A percentile compares a stretch with the other conserved stretches of the same genome.
phyloP scores from a whole-genome alignment of 768 basidiomycete genomes.

The Leccinellum luteum region DNA sequence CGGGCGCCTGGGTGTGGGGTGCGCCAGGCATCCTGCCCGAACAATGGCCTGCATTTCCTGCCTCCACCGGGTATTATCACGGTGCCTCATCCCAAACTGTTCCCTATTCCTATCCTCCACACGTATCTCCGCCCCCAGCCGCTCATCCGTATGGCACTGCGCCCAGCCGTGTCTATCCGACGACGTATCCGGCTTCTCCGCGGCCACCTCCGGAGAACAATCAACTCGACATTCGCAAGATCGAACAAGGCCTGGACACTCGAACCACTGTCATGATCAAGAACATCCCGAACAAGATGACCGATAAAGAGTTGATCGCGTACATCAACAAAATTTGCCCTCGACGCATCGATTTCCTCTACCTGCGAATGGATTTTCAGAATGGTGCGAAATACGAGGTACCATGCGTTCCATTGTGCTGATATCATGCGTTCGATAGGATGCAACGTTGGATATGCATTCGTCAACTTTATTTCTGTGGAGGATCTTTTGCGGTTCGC shows the following conservation, averaged over 20 bases:
- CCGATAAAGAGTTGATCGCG: conserved; percentile 62
- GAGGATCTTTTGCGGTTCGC: conserved; percentile 76
- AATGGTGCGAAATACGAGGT: conserved; percentile 50
- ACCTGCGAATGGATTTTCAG: conserved; percentile 82
- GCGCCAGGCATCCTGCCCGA: conserved; percentile 25
- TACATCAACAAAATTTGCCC: conserved; percentile 73
- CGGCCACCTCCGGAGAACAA: conserved; percentile 43
- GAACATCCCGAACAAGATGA: conserved; percentile 93
- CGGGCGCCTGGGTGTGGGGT: conserved; percentile 31
- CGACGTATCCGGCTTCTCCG: conserved; percentile 27
- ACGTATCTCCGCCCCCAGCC: conserved; percentile 20
- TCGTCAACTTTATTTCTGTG: conserved; percentile 86
- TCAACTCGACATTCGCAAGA: conserved; percentile 63
- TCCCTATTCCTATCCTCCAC: conserved; percentile 31
- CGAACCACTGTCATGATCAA: conserved; percentile 88
- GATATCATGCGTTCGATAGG: conserved; percentile 38
- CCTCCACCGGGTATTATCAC: conserved; percentile 28
- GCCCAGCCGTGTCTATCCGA: conserved; percentile 20
- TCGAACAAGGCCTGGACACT: conserved; percentile 76
- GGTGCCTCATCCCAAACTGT: conserved; percentile 19
- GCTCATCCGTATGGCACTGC: conserved; percentile 19
- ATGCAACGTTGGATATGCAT: conserved; percentile 80
- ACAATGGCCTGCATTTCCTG: conserved; percentile 30
- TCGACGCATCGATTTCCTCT: conserved; percentile 82
- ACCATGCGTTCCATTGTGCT: neutral